Evolutionary conservation across 2,329 filamentous ascomycete species (phyloP).

Genomic region (Talaromyces sp.): DNA sequence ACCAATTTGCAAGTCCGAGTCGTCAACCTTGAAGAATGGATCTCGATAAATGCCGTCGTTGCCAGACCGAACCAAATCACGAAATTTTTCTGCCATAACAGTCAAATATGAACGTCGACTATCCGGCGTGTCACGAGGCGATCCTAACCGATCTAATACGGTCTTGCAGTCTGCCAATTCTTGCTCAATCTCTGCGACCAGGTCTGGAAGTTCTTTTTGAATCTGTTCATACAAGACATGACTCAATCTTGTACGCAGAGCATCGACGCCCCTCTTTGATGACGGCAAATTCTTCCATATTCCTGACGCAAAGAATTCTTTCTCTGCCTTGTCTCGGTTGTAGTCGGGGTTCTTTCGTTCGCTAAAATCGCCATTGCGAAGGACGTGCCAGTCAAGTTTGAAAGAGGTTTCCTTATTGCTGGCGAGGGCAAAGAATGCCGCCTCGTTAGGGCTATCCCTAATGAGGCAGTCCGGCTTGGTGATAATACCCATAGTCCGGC

Average conservation of each 20-base stretch:
- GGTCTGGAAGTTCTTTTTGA: constrained; percentile 13
- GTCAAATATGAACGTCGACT: constrained; percentile 8
- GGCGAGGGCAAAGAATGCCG: constrained; percentile 22
- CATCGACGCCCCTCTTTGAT: constrained; percentile 24
- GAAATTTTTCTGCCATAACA: not conserved
- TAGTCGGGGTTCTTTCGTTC: constrained; percentile 16
- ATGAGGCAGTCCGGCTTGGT: constrained; percentile 30
- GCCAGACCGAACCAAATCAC: constrained; percentile 2
- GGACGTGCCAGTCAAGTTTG: constrained; percentile 30
- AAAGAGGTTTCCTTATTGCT: constrained; percentile 25
- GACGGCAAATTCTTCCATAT: constrained; percentile 14
- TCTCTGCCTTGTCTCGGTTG: constrained; percentile 16
- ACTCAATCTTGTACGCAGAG: constrained; percentile 24
- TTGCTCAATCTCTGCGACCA: constrained; percentile 14
- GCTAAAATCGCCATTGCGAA: constrained; percentile 29
- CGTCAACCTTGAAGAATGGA: constrained; percentile 6
- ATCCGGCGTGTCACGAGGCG: constrained; percentile 6
- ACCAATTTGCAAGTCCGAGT: not conserved
- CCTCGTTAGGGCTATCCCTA: constrained; percentile 21
- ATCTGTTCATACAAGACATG: constrained; percentile 29
- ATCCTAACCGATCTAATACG: constrained; percentile 10
- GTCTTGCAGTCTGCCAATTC: constrained; percentile 13
- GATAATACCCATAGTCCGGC: constrained; percentile 12
- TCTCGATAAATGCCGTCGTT: constrained; percentile 5
- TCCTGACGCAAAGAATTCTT: constrained; percentile 14